A percentile compares a stretch with the other conserved stretches of the same genome.
Evolutionary conservation across 805 yeast genomes (phyloP).

Genomic region (Saturnispora bothae): DNA sequence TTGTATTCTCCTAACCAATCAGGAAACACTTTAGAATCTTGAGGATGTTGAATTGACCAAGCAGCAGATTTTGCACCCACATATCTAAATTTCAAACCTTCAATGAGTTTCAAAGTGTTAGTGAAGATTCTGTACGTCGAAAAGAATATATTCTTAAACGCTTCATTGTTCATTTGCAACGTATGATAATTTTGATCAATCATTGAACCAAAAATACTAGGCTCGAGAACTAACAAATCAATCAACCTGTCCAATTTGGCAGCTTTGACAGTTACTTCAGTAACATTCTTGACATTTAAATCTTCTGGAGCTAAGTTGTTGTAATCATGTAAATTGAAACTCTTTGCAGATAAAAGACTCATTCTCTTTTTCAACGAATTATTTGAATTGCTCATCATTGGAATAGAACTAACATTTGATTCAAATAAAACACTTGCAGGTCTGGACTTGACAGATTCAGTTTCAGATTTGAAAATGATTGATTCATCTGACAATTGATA

Average conservation of each 20-base stretch:
- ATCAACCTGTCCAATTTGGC: slow-evolving; percentile 68
- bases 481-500: slow-evolving; percentile 42
- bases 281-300: slow-evolving; percentile 14
- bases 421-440: slow-evolving; percentile 29
- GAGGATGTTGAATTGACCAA: slow-evolving; percentile 30
- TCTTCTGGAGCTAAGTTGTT: slow-evolving; percentile 18
- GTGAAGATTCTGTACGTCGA: slow-evolving; percentile 61
- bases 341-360: slow-evolving; percentile 27
- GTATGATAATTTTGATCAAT: slow-evolving; percentile 32
- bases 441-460: slow-evolving; percentile 10
- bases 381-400: background rate
- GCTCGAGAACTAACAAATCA: slow-evolving; percentile 70
- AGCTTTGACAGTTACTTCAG: slow-evolving; percentile 34
- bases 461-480: slow-evolving; percentile 45
- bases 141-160: slow-evolving; percentile 56
- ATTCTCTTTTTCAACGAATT: slow-evolving; percentile 21
- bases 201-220: slow-evolving; percentile 40
- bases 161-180: slow-evolving; percentile 52
- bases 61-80: slow-evolving; percentile 56
- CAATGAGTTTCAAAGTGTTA: slow-evolving; percentile 42
- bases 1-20: slow-evolving; percentile 49
- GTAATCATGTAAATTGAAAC: slow-evolving; percentile 26
- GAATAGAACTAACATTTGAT: slow-evolving; percentile 5
- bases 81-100: slow-evolving; percentile 44
- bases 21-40: slow-evolving; percentile 26